These are phyloP conservation scores for Alternaria rosae DNA, from an alignment of 2,329 filamentous ascomycete genomes.

Conservation along the genomic window DNA sequence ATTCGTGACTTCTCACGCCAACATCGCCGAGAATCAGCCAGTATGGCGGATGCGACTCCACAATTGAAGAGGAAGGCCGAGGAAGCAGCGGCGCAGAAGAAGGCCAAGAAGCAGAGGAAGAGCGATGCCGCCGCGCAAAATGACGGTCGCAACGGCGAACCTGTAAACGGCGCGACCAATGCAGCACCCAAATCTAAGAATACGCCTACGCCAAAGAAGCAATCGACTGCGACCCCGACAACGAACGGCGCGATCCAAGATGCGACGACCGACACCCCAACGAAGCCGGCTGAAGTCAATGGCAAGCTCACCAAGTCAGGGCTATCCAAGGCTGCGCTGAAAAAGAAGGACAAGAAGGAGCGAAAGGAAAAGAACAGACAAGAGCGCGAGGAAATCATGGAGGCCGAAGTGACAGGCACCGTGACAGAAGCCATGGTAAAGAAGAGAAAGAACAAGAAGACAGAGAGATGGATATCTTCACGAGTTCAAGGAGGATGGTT, in stretches of 20 bases:
- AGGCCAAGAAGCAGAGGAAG: slow-evolving; percentile 39
- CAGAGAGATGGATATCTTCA: slow-evolving; percentile 49
- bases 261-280: slow-evolving; percentile 16
- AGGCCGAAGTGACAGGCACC: background rate
- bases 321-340: slow-evolving; percentile 12
- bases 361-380: slow-evolving; percentile 18
- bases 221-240: slow-evolving; percentile 20
- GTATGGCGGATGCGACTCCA: slow-evolving; percentile 37
- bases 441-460: slow-evolving; percentile 31
- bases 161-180: slow-evolving; percentile 18
- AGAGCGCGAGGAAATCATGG: slow-evolving; percentile 3
- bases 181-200: slow-evolving; percentile 22
- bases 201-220: slow-evolving; percentile 19
- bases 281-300: background rate
- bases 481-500: slow-evolving; percentile 63
- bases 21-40: background rate
- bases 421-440: slow-evolving; percentile 11
- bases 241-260: slow-evolving; percentile 15
- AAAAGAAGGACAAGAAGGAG: slow-evolving; percentile 16
- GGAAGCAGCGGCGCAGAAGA: slow-evolving; percentile 38
- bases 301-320: slow-evolving; percentile 3
- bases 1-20: slow-evolving; percentile 3
- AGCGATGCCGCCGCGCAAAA: slow-evolving; percentile 22
- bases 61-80: slow-evolving; percentile 43
- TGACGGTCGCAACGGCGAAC: slow-evolving; percentile 21